Conservation (phyloP, 2,329 filamentous ascomycete species). For the Neofusicoccum sp. region DNA sequence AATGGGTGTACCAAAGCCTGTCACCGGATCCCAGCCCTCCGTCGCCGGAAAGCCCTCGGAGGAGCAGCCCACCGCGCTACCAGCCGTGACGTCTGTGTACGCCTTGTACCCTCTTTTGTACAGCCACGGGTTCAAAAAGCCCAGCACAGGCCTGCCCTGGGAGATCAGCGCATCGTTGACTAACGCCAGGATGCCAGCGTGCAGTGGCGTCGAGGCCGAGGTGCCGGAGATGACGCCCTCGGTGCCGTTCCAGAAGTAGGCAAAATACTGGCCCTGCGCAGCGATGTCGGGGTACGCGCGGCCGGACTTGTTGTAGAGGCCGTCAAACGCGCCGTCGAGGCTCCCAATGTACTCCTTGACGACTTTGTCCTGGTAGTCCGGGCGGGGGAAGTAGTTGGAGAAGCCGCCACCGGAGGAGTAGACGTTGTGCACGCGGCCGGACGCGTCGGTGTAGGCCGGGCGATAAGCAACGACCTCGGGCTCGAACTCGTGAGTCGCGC, state of each 20-base stretch:
- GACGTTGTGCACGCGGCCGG: constrained; percentile 19
- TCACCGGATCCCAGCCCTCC: constrained; percentile 48
- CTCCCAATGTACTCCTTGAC: constrained; percentile 45
- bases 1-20: constrained; percentile 49
- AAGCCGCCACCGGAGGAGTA: constrained; percentile 29
- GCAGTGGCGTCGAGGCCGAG: constrained; percentile 25
- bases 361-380: constrained; percentile 42
- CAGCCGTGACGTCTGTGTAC: constrained; percentile 41
- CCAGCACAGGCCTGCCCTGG: constrained; percentile 47
- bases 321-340: constrained; percentile 35
- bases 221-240: constrained; percentile 24
- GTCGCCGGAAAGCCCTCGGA: constrained; percentile 42
- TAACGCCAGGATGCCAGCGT: constrained; percentile 26
- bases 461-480: constrained; percentile 25
- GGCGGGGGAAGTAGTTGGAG: constrained; percentile 43
- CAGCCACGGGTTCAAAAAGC: constrained; percentile 53
- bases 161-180: constrained; percentile 52
- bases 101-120: constrained; percentile 31
- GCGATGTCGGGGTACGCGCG: constrained; percentile 52
- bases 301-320: constrained; percentile 46
- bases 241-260: constrained; percentile 25
- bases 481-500: constrained; percentile 30
- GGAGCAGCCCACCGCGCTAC: constrained; percentile 28
- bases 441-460: constrained; percentile 22
- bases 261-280: constrained; percentile 42